phyloP scores from a whole-genome alignment of 108 stramenopile genomes.

The Fragilaria crotonensis region DNA sequence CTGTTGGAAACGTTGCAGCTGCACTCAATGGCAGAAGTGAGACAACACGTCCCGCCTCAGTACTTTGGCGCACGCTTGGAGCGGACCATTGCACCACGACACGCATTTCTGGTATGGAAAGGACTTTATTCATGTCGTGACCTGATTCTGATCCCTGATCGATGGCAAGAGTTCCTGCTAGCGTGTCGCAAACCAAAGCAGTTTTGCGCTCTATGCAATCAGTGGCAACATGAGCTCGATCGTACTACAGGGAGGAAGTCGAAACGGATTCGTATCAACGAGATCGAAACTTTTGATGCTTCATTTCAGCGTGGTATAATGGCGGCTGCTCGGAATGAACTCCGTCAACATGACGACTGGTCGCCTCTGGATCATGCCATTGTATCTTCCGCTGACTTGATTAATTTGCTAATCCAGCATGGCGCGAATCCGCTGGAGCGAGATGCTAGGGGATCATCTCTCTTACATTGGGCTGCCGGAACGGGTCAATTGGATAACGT shows the following conservation, averaged over 20 bases:
- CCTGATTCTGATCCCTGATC: constrained; percentile 11
- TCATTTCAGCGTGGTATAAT: constrained; percentile 66
- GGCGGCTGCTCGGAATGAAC: constrained; percentile 64
- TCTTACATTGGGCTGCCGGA: constrained; percentile 79
- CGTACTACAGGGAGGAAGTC: background rate
- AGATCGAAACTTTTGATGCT: constrained; percentile 67
- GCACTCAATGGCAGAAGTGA: background rate
- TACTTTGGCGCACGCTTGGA: constrained; percentile 76
- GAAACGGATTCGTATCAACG: constrained; percentile 39
- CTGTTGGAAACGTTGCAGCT: constrained; percentile 43
- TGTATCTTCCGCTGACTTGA: constrained; percentile 44
- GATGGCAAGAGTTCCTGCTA: constrained; percentile 54
- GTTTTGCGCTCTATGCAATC: constrained; percentile 70
- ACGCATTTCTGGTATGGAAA: constrained; percentile 62
- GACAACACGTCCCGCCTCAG: constrained; percentile 40
- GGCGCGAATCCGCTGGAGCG: constrained; percentile 70
- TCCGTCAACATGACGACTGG: constrained; percentile 21
- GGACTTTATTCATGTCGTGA: constrained; percentile 33
- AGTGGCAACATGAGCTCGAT: constrained; percentile 31
- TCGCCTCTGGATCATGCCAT: constrained; percentile 47
- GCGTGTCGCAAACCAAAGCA: constrained; percentile 54
- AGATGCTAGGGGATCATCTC: constrained; percentile 55
- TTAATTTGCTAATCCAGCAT: constrained; percentile 53
- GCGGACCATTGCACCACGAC: constrained; percentile 63
- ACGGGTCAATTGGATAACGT: constrained; percentile 56